Base-by-base conservation (phyloP, 768 basidiomycete species). In the Pulveroboletus sp. region DNA sequence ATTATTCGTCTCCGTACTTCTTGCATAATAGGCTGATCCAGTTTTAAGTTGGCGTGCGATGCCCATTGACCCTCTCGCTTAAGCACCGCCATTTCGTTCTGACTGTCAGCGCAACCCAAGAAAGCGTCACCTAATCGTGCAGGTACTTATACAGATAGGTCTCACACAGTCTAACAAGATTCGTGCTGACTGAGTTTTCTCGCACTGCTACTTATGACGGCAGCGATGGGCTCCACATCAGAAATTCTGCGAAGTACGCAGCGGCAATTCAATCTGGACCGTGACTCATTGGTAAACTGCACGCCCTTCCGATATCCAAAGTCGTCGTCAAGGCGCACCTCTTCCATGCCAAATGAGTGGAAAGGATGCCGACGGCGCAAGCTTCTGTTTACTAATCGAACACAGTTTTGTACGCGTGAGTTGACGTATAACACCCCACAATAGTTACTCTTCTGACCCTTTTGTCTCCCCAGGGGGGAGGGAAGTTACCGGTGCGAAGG, bases 271-370 rank as follows among this genome's bases (percentile, higher is more conserved):
- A 47, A 48, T 48, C 10, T 13, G 39, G 56, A 48, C 44, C 41
- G 31, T 39, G 49, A 49, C 51, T 51, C 45, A 39, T 42, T 14
- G 12, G 8, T 52, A 45, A 48, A 96, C 93, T 3, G 89, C 91
- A 46, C 95, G 95, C 72, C 86, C 87, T 19, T 95, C 92, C 52
- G 93, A 96, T 64, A 85, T 95, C 91, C 55, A 96, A 96, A 72
- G 82, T 87, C 34, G 34, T 30, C 23, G 22, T 94, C 66, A 90
- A 94, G 65, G 81, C 95, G 1, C 95, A 94, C 53, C 93, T 95
- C 70, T 93, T 96, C 85, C 94, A 95, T 71, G n/a, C n/a, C n/a
- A n/a, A n/a, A 93, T 96, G 60, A 96, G 42, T 65, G 92, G 91
- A 44, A 93, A 95, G 76, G 88, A 93, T 62, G 85, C 89, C 59